Base-by-base conservation (phyloP, 192 early-diverging fungal species). In the Thoreauomyces humboldtii region DNA sequence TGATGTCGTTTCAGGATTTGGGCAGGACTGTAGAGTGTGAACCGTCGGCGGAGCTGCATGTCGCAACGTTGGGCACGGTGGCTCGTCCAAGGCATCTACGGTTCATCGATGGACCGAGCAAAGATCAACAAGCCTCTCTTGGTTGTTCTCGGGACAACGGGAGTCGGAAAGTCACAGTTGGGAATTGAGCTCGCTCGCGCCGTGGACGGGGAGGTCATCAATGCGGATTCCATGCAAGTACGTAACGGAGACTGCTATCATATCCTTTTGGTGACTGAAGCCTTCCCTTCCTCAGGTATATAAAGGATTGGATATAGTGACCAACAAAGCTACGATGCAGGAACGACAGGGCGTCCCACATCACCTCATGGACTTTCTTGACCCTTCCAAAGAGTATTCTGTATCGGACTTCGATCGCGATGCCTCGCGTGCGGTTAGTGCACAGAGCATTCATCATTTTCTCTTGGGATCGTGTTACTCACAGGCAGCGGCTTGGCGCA, bases 131-230 rank as follows among this genome's bases (percentile, higher is more conserved):
- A 68, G 44, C 59, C 61, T 9, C 51, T 79, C 7, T 11, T 79
- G 17, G 70, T 42, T 0, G 63, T 79, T 1, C 61, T 79, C 14
- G 95, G 95, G 2, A 94, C 93, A 1, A 96, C 96, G 0, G 96
- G 94, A 11, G 93, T 95, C 12, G 96, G 96, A n/a, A 99, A 99
- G 67, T 92, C 92, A n/a, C 82, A 94, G 66, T 75, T 99, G 9
- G 88, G 91, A 4, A 85, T 99, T 31, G 88, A 96, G 63, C 69
- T 99, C 24, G 88, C 92, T 3, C 81, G 91, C 36, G 82, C 83
- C 6, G 51, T 96, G 4, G 65, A 82, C 38, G 95, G 94, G 24
- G 92, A 98, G 61, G 81, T 95, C 37, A 92, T 99, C 65, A 97
- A 96, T 70, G 91, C 89, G 0, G 96, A 99, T 66, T 88, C 96